phyloP scores from a whole-genome alignment of 208 protist species.

The Polymyxa betae region DNA sequence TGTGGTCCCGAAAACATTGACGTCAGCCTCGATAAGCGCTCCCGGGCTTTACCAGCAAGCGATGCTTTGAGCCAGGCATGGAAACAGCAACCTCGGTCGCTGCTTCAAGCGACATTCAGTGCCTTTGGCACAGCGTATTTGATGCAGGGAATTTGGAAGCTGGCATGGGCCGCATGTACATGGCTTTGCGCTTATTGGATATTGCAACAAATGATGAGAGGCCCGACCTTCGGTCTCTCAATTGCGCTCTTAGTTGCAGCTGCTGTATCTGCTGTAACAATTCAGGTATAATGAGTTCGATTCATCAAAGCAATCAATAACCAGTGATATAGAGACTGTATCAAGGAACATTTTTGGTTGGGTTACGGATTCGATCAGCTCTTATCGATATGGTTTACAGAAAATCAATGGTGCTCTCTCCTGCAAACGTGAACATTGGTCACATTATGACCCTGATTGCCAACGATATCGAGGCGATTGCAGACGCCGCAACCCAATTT shows the following conservation, averaged over 20 bases:
- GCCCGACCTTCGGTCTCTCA: background rate
- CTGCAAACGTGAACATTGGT: slow-evolving; percentile 24
- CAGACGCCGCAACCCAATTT: slow-evolving; percentile 6
- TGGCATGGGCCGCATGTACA: background rate
- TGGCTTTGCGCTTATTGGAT: background rate
- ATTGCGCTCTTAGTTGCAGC: background rate
- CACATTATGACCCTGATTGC: slow-evolving; percentile 37
- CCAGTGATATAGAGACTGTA: background rate
- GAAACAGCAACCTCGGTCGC: background rate
- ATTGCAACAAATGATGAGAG: background rate
- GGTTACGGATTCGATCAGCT: background rate
- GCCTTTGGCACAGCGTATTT: background rate
- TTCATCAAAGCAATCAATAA: background rate
- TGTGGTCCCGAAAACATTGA: background rate
- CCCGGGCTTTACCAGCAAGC: background rate
- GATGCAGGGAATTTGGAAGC: background rate
- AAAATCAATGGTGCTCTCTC: slow-evolving; percentile 8
- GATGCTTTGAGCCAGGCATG: background rate
- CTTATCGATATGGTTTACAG: background rate
- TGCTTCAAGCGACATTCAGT: background rate
- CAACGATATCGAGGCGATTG: slow-evolving; percentile 26
- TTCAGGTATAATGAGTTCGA: slow-evolving; percentile 7
- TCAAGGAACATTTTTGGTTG: background rate
- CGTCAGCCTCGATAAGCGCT: background rate
- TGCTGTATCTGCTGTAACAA: background rate